Evolutionary conservation across 2,329 filamentous ascomycete genomes (phyloP).

Genomic region (Aspergillus sp.): DNA sequence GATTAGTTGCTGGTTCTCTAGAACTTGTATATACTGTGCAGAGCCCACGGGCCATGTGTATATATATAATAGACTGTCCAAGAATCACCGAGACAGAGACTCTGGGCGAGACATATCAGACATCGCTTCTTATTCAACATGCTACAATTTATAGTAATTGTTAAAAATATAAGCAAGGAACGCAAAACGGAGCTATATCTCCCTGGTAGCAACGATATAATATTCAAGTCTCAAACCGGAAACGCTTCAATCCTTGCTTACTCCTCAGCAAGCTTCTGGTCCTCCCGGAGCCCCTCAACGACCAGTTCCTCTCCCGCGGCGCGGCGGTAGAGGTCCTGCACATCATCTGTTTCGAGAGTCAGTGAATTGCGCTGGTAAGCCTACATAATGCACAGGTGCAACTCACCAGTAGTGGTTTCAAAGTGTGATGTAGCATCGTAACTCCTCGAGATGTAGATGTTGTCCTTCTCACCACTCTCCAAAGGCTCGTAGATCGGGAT

Average conservation of each 20-base stretch:
- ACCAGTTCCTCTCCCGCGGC: slow-evolving; percentile 76
- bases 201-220: slow-evolving; percentile 14
- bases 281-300: slow-evolving; percentile 79
- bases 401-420: slow-evolving; percentile 66
- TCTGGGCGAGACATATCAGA: too few species aligned
- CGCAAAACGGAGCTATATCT: neutral
- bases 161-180: neutral
- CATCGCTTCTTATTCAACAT: neutral
- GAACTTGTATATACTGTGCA: neutral
- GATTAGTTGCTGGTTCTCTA: neutral
- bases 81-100: neutral
- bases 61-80: neutral
- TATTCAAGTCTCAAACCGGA: too few species aligned
- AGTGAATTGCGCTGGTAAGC: slow-evolving; percentile 3
- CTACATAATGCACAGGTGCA: neutral
- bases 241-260: slow-evolving; percentile 11
- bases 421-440: slow-evolving; percentile 98
- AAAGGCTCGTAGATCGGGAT: slow-evolving; percentile 92
- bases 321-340: slow-evolving; percentile 84
- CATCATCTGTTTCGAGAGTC: slow-evolving; percentile 60
- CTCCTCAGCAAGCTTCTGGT: slow-evolving; percentile 38
- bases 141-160: neutral
- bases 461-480: slow-evolving; percentile 72
- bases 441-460: slow-evolving; percentile 96
- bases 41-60: neutral